These are phyloP conservation scores for Scleroderma bovista DNA, from an alignment of 768 basidiomycete genomes.

Conservation along the genomic window DNA sequence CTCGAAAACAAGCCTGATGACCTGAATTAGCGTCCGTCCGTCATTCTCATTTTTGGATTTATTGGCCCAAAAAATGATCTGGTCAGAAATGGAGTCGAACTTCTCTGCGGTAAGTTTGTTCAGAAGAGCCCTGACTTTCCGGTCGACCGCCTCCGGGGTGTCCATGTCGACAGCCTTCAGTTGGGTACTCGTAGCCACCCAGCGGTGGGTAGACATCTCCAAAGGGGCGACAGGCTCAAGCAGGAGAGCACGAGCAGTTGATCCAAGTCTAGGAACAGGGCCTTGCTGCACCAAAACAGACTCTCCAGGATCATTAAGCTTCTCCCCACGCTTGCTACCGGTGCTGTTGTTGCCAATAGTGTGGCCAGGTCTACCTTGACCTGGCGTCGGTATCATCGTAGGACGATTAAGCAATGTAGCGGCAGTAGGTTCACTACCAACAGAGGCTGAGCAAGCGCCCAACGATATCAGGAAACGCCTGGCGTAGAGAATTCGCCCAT, in stretches of 20 bases:
- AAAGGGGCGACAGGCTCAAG: constrained; percentile 73
- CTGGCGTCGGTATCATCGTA: constrained; percentile 66
- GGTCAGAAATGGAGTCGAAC: constrained; percentile 92
- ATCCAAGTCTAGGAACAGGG: constrained; percentile 17
- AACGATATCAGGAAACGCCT: constrained; percentile 44
- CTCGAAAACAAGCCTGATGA: constrained; percentile 94
- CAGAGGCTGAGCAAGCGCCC: constrained; percentile 48
- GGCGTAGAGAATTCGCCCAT: constrained; percentile 68
- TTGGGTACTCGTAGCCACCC: constrained; percentile 50
- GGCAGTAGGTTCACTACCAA: constrained; percentile 43
- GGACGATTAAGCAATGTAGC: constrained; percentile 46
- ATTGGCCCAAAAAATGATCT: constrained; percentile 95
- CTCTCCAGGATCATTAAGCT: constrained; percentile 54
- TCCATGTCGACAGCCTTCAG: constrained; percentile 52
- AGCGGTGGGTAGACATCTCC: constrained; percentile 74
- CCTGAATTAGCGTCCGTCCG: constrained; percentile 89
- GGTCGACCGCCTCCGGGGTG: constrained; percentile 82
- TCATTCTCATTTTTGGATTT: constrained; percentile 88
- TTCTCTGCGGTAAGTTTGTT: constrained; percentile 97
- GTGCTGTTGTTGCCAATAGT: constrained; percentile 53
- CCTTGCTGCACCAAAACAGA: constrained; percentile 31
- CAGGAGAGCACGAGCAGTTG: constrained; percentile 26
- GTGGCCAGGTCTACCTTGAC: constrained; percentile 50
- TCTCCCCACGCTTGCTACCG: constrained; percentile 80
- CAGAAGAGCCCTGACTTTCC: constrained; percentile 86